These are phyloP conservation scores for Pogostemon cablin DNA, from an alignment of 257 asterid genomes.

Conservation along the genomic window DNA sequence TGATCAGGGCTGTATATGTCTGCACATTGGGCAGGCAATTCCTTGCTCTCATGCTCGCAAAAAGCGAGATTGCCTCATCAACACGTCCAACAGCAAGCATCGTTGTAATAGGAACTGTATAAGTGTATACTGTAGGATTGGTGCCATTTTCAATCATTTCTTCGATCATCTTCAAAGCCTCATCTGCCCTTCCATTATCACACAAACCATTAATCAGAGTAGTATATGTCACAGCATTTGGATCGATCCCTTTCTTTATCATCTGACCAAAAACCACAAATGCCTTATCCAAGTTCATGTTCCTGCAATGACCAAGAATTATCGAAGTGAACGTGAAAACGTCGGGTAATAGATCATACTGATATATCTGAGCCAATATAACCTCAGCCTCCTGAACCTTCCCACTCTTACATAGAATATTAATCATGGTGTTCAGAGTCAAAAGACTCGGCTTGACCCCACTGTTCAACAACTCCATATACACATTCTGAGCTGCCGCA, in stretches of 20 bases:
- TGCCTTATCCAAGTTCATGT: conserved; percentile 61
- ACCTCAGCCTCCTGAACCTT: conserved; percentile 70
- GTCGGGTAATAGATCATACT: conserved; percentile 65
- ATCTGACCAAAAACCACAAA: conserved; percentile 66
- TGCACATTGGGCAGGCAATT: conserved; percentile 69
- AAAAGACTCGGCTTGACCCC: conserved; percentile 67
- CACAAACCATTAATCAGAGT: conserved; percentile 85
- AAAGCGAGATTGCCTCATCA: conserved; percentile 73
- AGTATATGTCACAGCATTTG: conserved; percentile 71
- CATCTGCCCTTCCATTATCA: conserved; percentile 60
- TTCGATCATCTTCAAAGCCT: conserved; percentile 69
- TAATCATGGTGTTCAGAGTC: conserved; percentile 82
- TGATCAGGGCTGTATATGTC: conserved; percentile 80
- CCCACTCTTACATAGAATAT: conserved; percentile 81
- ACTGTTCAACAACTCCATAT: conserved; percentile 49
- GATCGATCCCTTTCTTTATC: conserved; percentile 69
- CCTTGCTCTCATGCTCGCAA: conserved; percentile 62
- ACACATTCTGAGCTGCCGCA: conserved; percentile 58
- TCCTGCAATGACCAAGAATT: conserved; percentile 89
- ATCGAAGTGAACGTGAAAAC: conserved; percentile 81
- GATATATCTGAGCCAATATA: conserved; percentile 59
- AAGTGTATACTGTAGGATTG: conserved; percentile 68
- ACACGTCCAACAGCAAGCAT: conserved; percentile 62
- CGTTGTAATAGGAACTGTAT: conserved; percentile 68
- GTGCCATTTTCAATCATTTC: conserved; percentile 71